Conservation (phyloP, 352 stramenopile species). For the Sclerospora graminicola region DNA sequence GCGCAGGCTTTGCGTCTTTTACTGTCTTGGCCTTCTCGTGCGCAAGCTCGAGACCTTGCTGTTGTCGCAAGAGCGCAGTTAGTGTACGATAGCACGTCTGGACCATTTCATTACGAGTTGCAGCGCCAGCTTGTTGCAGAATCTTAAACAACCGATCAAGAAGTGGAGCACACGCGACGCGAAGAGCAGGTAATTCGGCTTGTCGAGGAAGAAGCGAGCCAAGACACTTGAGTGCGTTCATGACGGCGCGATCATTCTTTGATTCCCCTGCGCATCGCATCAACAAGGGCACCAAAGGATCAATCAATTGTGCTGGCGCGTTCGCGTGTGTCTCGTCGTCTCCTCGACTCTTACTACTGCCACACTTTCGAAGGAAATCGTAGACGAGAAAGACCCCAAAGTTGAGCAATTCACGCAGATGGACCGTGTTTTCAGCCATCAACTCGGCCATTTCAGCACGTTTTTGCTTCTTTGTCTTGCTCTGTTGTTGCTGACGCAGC, state of each 20-base stretch:
- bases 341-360: conserved; percentile 12
- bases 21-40: conserved; percentile 11
- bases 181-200: conserved; percentile 84
- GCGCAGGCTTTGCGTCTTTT: conserved; percentile 28
- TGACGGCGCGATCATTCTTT: conserved; percentile 86
- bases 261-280: conserved; percentile 86
- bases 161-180: conserved; percentile 64
- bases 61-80: conserved; percentile 77
- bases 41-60: conserved; percentile 23
- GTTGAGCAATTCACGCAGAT: conserved; percentile 79
- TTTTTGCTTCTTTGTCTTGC: conserved; percentile 34
- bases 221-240: conserved; percentile 91
- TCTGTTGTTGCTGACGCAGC: conserved; percentile 26
- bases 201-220: conserved; percentile 75
- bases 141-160: conserved; percentile 91
- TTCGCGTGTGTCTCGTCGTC: conserved; percentile 8
- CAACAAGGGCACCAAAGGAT: conserved; percentile 88
- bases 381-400: conserved; percentile 75
- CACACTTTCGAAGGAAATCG: conserved; percentile 42
- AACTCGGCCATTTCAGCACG: conserved; percentile 21
- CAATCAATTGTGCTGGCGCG: conserved; percentile 54
- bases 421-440: conserved; percentile 32
- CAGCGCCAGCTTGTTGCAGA: conserved; percentile 78
- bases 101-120: conserved; percentile 91
- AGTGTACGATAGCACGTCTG: conserved; percentile 93